These are phyloP conservation scores for Aspergillus flavus DNA, from an alignment of 2,329 filamentous ascomycete species.

Conservation along the genomic window DNA sequence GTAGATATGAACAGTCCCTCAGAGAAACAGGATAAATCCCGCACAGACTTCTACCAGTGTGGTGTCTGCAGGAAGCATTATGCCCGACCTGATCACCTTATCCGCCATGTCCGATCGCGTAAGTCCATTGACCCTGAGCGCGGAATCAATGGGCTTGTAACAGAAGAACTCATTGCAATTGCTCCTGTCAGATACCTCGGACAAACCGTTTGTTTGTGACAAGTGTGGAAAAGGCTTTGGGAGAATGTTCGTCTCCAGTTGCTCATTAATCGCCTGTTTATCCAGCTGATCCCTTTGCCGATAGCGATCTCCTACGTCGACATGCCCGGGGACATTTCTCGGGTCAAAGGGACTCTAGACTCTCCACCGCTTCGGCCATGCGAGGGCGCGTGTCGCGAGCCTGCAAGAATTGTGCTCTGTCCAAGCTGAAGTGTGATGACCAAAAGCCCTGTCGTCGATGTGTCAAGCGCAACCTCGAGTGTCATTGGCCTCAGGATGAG, in stretches of 20 bases:
- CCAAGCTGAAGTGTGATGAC: slow-evolving; percentile 58
- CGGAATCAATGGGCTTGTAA: background rate
- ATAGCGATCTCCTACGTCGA: background rate
- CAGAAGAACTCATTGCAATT: background rate
- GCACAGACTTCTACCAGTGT: slow-evolving; percentile 49
- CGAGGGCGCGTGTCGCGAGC: slow-evolving; percentile 51
- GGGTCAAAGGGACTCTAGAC: slow-evolving; percentile 15
- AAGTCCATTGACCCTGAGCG: slow-evolving; percentile 17
- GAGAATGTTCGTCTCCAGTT: slow-evolving; percentile 27
- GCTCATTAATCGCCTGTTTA: background rate
- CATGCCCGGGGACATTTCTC: background rate
- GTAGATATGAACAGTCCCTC: background rate
- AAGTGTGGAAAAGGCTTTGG: slow-evolving; percentile 37
- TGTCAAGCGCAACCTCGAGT: slow-evolving; percentile 51
- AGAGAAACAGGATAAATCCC: background rate
- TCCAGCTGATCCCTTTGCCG: background rate
- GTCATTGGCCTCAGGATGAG: slow-evolving; percentile 33
- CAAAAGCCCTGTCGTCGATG: slow-evolving; percentile 58
- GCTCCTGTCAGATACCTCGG: slow-evolving; percentile 9
- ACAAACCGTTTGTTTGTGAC: slow-evolving; percentile 37
- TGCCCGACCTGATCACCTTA: slow-evolving; percentile 56
- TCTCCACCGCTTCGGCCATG: slow-evolving; percentile 21
- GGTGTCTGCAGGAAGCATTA: slow-evolving; percentile 57
- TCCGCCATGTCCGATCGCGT: slow-evolving; percentile 56
- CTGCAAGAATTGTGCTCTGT: slow-evolving; percentile 54